Base-by-base conservation (phyloP, 2,329 filamentous ascomycete genomes). In the Phialocephala sp. region DNA sequence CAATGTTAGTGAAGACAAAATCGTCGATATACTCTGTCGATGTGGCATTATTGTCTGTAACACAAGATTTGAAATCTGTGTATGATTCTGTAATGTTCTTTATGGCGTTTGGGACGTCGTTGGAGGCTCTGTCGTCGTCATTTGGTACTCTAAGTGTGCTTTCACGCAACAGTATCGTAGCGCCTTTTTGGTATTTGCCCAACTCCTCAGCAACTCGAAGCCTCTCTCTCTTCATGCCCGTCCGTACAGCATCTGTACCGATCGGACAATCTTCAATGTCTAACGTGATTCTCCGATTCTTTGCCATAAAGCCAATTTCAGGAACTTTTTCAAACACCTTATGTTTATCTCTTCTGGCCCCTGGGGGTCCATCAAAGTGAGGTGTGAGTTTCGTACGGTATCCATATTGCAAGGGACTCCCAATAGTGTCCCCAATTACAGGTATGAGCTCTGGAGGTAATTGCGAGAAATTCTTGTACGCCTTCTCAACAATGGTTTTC, bases 181-280 rank as follows among this genome's bases (percentile, higher is more conserved):
- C 94, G 56, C 95, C 95, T 66, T 87, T 88, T 68, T 85, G 86
- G 81, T 94, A 98, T 35, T 87, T 87, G 18, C 82, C 77, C 63
- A 92, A 87, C 68, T 95, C 90, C 27, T 84, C 80, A 1, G 84
- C 84, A 71, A 98, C 92, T 64, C 91, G 87, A 74, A 85, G 84
- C n/a, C 94, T 84, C 81, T 97, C 94, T 8, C 85, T 84, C 72
- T 85, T 88, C 82, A 97, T 88, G 32, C 94, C 95, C 70, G 86
- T 83, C 32, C 92, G 86, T 18, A 99, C 90, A 43, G 91, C 91
- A 36, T 92, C 89, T 1, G 95, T 99, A 59, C 92, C 95, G 68
- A 99, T 96, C 6, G 95, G 95, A 72, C 95, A 99, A 76, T 98
- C 94, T 77, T 99, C 95, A 69, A 99, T 98, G 76, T 99, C 95